Evolutionary conservation across 805 yeast species (phyloP), one percentile per base, ranked within the genome.

Genomic region (Cyberlindnera suaveolens): DNA sequence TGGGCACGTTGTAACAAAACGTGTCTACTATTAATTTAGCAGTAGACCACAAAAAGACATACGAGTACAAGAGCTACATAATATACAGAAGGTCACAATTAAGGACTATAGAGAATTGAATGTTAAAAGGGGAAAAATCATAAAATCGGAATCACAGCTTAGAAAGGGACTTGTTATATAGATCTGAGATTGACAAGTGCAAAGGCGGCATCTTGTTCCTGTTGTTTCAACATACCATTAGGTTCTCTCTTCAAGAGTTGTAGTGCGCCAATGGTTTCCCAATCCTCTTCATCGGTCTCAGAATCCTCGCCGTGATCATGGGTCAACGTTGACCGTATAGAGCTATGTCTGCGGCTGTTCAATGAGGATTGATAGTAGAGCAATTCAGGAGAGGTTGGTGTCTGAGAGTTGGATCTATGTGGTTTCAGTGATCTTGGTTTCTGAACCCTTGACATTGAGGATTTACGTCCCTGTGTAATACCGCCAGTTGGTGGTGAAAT

Each of bases 251-350:
- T 65, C 37, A 85, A 67, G 43, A 88, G 66, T 35, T 77, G 68
- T 32, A 76, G 82, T 0, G 96, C 89, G 1, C 97, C 97, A 42
- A 90, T 82, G 0, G 88, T 67, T 48, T 81, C 85, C 99, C 99
- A 91, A 63, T 91, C 98, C 63, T 91, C 99, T 58, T 91, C 98
- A 62, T 91, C 99, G 0, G 99, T 91, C 56, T 87, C 95, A 7
- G 52, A 45, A 33, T 46, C 42, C 29, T 35, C 45, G 14, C 36
- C 43, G n/a, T 39, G 38, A 9, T 68, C 40, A 59, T 48, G 30
- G 68, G 75, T 35, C 61, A 74, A 40, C 65, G 65, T 53, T 59
- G 69, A 50, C 72, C 78, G 53, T 66, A 72, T 53, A 56, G 58
- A 56, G 26, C 53, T 48, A 41, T 56, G 51, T 46, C 61, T 47